phyloP scores from a whole-genome alignment of 2,329 filamentous ascomycete species.

The Teratosphaeria destructans region DNA sequence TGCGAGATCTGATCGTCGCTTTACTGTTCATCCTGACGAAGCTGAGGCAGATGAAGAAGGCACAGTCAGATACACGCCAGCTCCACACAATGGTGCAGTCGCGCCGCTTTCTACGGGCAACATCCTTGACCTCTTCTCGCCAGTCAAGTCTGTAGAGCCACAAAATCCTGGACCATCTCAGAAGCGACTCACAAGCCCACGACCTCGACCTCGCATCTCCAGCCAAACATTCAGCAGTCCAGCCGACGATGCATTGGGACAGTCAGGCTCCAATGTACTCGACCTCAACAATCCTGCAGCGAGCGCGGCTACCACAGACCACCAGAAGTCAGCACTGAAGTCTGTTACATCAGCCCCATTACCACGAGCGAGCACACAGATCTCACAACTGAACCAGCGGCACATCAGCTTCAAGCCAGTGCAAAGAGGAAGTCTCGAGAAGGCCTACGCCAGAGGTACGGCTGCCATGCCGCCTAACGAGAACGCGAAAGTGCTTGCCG shows the following conservation, averaged over 20 bases:
- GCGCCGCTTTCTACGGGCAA: neutral
- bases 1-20: constrained; percentile 6
- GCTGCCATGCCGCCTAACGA: constrained; percentile 3
- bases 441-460: neutral
- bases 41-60: constrained; percentile 5
- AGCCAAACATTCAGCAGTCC: constrained; percentile 23
- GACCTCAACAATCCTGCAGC: constrained; percentile 4
- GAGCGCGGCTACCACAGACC: neutral
- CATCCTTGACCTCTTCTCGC: constrained; percentile 28
- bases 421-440: neutral
- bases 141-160: constrained; percentile 16
- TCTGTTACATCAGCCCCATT: neutral
- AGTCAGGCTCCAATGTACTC: neutral
- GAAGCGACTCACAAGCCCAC: constrained; percentile 9
- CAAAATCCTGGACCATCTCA: constrained; percentile 2
- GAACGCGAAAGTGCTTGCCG: constrained; percentile 17
- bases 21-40: constrained; percentile 21
- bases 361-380: constrained; percentile 1
- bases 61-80: constrained; percentile 19
- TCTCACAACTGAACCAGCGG: constrained; percentile 6
- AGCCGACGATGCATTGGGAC: neutral
- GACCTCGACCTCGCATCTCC: constrained; percentile 22
- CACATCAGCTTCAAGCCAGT: constrained; percentile 9
- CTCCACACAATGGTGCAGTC: neutral
- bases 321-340: neutral